These are phyloP conservation scores for Thermothielavioides terrestris DNA, from an alignment of 495 filamentous ascomycete genomes.

Conservation along the genomic window DNA sequence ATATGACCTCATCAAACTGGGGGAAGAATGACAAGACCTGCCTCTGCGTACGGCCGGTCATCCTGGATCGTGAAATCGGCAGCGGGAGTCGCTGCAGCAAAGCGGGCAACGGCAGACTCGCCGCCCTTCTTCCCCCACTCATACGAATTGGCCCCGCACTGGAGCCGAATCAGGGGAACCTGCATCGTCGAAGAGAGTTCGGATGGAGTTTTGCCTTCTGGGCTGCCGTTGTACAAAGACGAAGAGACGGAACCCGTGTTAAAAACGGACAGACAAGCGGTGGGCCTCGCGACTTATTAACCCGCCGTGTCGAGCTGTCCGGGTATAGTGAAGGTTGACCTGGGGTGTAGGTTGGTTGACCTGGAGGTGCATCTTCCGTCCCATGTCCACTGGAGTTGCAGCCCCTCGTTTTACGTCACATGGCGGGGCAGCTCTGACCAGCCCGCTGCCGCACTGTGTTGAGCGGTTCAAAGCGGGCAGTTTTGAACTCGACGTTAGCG, in stretches of 20 bases:
- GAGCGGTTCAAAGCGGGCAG: neutral
- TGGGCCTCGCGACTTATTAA: no score
- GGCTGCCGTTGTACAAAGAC: neutral
- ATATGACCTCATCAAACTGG: neutral
- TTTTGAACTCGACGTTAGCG: neutral
- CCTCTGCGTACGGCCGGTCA: conserved; percentile 83
- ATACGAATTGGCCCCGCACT: conserved; percentile 97
- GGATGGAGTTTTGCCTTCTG: no score
- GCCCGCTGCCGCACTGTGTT: neutral
- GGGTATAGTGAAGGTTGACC: no score
- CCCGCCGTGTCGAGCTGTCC: no score
- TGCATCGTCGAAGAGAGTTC: conserved; percentile 23
- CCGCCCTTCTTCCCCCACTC: conserved; percentile 95
- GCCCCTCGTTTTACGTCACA: conserved; percentile 10
- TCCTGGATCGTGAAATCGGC: conserved; percentile 66
- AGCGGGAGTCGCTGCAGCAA: conserved; percentile 66
- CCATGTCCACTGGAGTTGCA: neutral
- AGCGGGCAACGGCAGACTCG: conserved; percentile 68
- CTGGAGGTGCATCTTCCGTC: neutral
- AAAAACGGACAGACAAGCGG: no score
- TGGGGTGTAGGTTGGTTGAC: no score
- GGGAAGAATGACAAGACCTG: conserved; percentile 24
- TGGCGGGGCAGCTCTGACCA: neutral
- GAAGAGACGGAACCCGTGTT: neutral
- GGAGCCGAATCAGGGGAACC: conserved; percentile 79